Conservation (phyloP, 805 yeast species). For the Candida suzukii region DNA sequence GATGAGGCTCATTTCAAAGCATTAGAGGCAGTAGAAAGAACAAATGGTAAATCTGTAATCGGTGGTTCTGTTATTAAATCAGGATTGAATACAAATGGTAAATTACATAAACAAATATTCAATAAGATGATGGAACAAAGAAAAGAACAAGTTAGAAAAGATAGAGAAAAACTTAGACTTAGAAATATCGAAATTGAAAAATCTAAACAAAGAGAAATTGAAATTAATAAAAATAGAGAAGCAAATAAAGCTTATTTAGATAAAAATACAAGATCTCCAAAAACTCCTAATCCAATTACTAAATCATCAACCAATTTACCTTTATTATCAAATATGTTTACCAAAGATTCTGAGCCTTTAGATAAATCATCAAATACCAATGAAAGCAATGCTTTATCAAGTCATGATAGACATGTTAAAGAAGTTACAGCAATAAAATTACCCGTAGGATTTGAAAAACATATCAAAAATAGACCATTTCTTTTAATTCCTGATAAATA, state of each 20-base stretch:
- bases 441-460: constrained; percentile 41
- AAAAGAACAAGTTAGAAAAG: constrained; percentile 31
- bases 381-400: constrained; percentile 6
- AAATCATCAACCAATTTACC: background rate
- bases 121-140: constrained; percentile 25
- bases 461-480: constrained; percentile 51
- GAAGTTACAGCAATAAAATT: constrained; percentile 23
- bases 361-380: background rate
- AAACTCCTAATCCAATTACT: background rate
- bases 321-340: background rate
- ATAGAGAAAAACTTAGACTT: constrained; percentile 19
- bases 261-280: background rate
- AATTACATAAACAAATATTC: constrained; percentile 27
- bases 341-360: background rate
- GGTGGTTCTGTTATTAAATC: constrained; percentile 49
- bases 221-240: constrained; percentile 4
- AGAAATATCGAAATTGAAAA: constrained; percentile 14
- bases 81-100: constrained; percentile 40
- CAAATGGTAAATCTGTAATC: constrained; percentile 34
- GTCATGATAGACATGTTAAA: constrained; percentile 26
- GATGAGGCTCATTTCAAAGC: constrained; percentile 44
- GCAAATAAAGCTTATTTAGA: background rate
- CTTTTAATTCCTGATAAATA: constrained; percentile 46
- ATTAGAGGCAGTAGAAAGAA: constrained; percentile 32
- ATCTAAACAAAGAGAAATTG: constrained; percentile 5